These are phyloP conservation scores for Gentiana dahurica DNA, from an alignment of 257 asterid genomes.

Conservation along the genomic window DNA sequence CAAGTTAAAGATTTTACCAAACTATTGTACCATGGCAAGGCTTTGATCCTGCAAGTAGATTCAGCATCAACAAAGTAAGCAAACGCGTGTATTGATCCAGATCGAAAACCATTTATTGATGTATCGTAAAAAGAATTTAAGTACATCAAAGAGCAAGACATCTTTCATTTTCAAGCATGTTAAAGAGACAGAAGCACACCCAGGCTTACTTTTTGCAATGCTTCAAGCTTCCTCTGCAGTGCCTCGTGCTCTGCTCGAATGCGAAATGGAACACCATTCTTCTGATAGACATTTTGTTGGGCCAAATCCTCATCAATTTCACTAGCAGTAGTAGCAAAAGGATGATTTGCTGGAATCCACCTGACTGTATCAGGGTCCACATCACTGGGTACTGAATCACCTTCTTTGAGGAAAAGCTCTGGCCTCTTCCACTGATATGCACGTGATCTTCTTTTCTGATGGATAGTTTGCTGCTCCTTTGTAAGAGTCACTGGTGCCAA, in stretches of 20 bases:
- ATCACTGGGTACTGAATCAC: conserved; percentile 87
- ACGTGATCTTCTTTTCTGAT: conserved; percentile 89
- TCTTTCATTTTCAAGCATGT: background rate
- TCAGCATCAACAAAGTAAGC: too few species aligned
- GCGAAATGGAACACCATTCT: conserved; percentile 95
- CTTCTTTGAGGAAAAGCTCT: conserved; percentile 85
- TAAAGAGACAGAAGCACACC: background rate
- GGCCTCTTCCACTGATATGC: conserved; percentile 99
- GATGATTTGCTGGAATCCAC: conserved; percentile 99
- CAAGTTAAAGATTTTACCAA: too few species aligned
- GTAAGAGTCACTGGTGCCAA: conserved; percentile 93
- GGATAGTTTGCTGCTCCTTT: conserved; percentile 61
- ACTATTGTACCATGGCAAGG: too few species aligned
- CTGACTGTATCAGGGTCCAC: conserved; percentile 97
- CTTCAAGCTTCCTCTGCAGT: conserved; percentile 88
- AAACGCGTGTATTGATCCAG: too few species aligned
- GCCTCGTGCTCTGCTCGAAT: conserved; percentile 98
- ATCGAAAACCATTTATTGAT: too few species aligned
- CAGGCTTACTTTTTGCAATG: conserved; percentile 71
- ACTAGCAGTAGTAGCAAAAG: conserved; percentile 93
- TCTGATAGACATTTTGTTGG: conserved; percentile 79
- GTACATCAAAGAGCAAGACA: too few species aligned
- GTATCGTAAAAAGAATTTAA: too few species aligned
- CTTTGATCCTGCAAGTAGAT: too few species aligned
- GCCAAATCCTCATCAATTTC: conserved; percentile 94